These are phyloP conservation scores for Vachellia pachyceras DNA, from an alignment of 306 rosid species.

Conservation along the genomic window DNA sequence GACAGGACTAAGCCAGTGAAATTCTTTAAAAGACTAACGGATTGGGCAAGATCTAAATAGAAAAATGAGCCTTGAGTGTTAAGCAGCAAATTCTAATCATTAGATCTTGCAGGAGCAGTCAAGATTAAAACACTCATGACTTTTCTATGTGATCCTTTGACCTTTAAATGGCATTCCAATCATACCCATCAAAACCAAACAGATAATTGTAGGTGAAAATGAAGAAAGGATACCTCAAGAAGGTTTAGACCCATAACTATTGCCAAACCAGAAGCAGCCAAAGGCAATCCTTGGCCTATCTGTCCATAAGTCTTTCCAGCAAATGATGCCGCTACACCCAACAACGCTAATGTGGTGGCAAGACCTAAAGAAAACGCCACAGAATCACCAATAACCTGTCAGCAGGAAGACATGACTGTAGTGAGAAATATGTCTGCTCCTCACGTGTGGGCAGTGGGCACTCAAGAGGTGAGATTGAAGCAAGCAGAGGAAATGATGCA, in stretches of 20 bases:
- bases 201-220: not conserved
- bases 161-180: not conserved
- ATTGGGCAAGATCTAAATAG: constrained; percentile 1
- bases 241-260: constrained; percentile 93
- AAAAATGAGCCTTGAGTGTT: not conserved
- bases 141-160: not conserved
- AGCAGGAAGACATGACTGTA: constrained; percentile 29
- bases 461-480: constrained; percentile 10
- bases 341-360: constrained; percentile 89
- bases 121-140: not conserved
- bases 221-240: constrained; percentile 66
- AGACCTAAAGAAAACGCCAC: constrained; percentile 92
- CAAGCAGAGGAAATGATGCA: constrained; percentile 12
- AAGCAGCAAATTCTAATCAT: not conserved
- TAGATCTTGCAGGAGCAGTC: not conserved
- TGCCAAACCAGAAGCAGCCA: constrained; percentile 95
- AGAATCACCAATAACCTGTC: constrained; percentile 88
- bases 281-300: constrained; percentile 91
- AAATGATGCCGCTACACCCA: constrained; percentile 89
- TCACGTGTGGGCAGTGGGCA: not conserved
- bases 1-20: constrained; percentile 22
- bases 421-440: not conserved
- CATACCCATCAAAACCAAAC: not conserved
- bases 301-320: constrained; percentile 99
- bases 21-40: constrained; percentile 11